Evolutionary conservation across 176 grass and related monocot species (phyloP).

Genomic region (Canna indica): DNA sequence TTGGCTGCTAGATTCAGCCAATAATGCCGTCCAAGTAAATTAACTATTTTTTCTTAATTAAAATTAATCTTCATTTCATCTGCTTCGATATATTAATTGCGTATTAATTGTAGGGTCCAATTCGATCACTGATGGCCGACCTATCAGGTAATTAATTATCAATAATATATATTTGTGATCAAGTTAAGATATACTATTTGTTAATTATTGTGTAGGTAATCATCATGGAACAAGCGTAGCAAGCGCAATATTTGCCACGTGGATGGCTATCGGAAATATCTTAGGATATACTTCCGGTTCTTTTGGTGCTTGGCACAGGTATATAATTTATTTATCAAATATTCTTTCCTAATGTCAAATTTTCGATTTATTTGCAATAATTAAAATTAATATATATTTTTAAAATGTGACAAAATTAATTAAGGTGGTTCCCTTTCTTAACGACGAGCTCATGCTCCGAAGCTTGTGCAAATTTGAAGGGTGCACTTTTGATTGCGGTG

Average conservation of each 20-base stretch:
- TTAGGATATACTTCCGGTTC: constrained; percentile 88
- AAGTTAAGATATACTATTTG: too few species aligned
- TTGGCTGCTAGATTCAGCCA: constrained; percentile 85
- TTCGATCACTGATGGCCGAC: constrained; percentile 82
- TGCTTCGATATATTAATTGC: too few species aligned
- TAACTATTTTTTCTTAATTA: background rate
- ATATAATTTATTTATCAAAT: too few species aligned
- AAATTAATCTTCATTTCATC: too few species aligned
- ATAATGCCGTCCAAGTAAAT: constrained; percentile 79
- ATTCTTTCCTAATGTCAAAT: too few species aligned
- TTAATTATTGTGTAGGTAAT: too few species aligned
- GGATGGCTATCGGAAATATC: constrained; percentile 97
- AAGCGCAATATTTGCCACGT: constrained; percentile 82
- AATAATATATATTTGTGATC: too few species aligned
- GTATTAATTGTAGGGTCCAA: constrained; percentile 45
- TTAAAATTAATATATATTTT: too few species aligned
- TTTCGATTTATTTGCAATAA: too few species aligned
- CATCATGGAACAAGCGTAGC: constrained; percentile 51
- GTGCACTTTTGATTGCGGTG: constrained; percentile 80
- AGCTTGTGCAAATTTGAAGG: constrained; percentile 84
- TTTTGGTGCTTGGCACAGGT: constrained; percentile 64
- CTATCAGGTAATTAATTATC: constrained; percentile 62
- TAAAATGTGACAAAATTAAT: too few species aligned
- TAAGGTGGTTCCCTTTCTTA: constrained; percentile 96
- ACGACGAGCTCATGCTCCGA: constrained; percentile 66